Conservation (phyloP, 2,329 filamentous ascomycete species). For the Aspergillus spinulosporus region DNA sequence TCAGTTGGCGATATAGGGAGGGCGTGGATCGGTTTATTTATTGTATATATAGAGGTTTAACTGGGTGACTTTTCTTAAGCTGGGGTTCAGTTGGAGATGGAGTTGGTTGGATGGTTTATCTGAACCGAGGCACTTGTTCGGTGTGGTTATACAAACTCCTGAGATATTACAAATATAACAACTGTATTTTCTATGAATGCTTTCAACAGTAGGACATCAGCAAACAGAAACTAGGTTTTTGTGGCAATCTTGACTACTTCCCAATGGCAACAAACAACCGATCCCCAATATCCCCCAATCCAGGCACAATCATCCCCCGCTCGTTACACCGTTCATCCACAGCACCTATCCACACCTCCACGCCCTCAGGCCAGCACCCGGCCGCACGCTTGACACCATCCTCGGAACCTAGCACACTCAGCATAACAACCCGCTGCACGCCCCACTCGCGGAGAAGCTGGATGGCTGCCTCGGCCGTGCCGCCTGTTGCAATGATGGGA, state of each 20-base stretch:
- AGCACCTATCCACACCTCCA: slow-evolving; percentile 73
- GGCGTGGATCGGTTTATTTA: too few relatives aligned
- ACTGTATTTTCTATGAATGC: not conserved
- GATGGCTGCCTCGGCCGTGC: slow-evolving; percentile 85
- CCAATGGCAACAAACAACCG: slow-evolving; percentile 84
- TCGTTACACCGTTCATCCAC: slow-evolving; percentile 71
- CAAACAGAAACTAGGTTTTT: not conserved
- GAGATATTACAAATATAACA: not conserved
- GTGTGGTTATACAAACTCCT: too few relatives aligned
- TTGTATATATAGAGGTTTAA: too few relatives aligned
- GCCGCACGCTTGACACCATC: slow-evolving; percentile 72
- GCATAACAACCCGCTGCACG: slow-evolving; percentile 73
- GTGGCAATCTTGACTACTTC: slow-evolving; percentile 54
- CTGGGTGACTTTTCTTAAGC: too few relatives aligned
- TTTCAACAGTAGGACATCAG: not conserved
- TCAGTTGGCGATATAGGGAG: not conserved
- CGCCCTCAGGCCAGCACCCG: slow-evolving; percentile 66
- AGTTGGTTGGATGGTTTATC: too few relatives aligned
- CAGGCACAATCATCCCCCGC: slow-evolving; percentile 88
- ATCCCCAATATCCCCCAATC: slow-evolving; percentile 87
- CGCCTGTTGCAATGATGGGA: slow-evolving; percentile 90
- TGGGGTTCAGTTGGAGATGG: too few relatives aligned
- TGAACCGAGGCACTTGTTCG: too few relatives aligned
- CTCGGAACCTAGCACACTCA: slow-evolving; percentile 71
- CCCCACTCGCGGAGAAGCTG: slow-evolving; percentile 90